phyloP scores from a whole-genome alignment of 2,329 filamentous ascomycete genomes.

The Colletotrichum sp. region DNA sequence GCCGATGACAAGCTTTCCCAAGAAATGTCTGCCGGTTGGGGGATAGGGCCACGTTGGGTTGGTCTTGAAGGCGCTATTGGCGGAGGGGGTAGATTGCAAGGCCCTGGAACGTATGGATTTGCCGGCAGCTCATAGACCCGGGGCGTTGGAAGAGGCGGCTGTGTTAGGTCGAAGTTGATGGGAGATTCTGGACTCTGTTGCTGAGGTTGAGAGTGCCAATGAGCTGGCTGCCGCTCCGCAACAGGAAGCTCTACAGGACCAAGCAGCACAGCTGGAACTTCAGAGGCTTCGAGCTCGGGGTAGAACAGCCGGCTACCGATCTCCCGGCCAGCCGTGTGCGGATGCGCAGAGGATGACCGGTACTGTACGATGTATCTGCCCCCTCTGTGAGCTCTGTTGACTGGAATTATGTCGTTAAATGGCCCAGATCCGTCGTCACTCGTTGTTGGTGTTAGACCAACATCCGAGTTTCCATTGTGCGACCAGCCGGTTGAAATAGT shows the following conservation, averaged over 20 bases:
- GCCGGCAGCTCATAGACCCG: neutral
- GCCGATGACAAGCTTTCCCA: neutral
- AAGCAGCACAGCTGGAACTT: neutral
- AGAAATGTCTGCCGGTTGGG: accelerated
- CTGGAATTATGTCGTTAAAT: neutral
- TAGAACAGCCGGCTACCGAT: neutral
- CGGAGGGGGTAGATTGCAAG: neutral
- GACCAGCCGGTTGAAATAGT: neutral
- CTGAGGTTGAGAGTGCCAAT: neutral
- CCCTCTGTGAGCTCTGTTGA: neutral
- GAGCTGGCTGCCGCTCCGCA: neutral
- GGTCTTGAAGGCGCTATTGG: neutral
- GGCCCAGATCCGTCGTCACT: neutral
- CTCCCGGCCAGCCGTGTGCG: neutral
- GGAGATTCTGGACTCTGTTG: accelerated
- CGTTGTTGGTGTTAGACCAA: neutral
- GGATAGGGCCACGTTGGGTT: neutral
- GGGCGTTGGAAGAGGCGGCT: neutral
- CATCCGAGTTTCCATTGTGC: neutral
- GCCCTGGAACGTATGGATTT: neutral
- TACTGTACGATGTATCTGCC: neutral
- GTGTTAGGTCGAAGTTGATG: neutral
- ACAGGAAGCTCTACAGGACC: neutral
- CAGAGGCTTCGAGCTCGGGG: neutral
- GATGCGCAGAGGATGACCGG: neutral